Percentiles rank a stretch among this genome's conserved stretches.
These are phyloP conservation scores for Voacanga thouarsii DNA, from an alignment of 257 asterid genomes.

Conservation along the genomic window DNA sequence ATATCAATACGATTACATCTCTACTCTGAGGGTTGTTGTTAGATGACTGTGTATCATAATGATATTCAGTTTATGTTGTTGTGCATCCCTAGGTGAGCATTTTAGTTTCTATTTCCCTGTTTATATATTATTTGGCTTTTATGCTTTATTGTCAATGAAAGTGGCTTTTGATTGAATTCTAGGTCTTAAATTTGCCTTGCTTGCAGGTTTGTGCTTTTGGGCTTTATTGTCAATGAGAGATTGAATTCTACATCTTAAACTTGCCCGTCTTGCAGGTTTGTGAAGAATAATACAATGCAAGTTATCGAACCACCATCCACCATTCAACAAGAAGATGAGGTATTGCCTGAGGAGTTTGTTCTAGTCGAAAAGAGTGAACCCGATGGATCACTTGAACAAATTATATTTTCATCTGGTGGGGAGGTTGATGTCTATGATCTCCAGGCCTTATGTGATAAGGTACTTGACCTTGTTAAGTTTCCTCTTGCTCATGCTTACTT, in stretches of 20 bases:
- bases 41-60: neutral
- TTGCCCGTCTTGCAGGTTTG: conserved; percentile 46
- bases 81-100: neutral
- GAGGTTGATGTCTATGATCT: conserved; percentile 82
- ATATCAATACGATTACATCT: neutral
- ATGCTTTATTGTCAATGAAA: neutral
- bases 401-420: conserved; percentile 87
- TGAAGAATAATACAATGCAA: conserved; percentile 59
- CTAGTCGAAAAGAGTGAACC: conserved; percentile 72
- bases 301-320: conserved; percentile 68
- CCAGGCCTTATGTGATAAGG: conserved; percentile 92
- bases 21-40: neutral
- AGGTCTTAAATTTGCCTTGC: conserved; percentile 16
- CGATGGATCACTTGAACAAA: conserved; percentile 80
- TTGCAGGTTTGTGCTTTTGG: conserved; percentile 47
- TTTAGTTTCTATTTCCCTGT: neutral
- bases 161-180: neutral
- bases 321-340: conserved; percentile 59
- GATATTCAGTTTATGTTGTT: neutral
- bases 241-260: conserved; percentile 14
- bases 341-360: conserved; percentile 78
- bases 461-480: conserved; percentile 19
- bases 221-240: neutral
- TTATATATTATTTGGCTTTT: neutral
- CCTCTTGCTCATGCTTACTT: neutral